A percentile compares a stretch with the other conserved stretches of the same genome.
Evolutionary conservation across 139 green algal species (phyloP).

Genomic region (Mesostigma viride): DNA sequence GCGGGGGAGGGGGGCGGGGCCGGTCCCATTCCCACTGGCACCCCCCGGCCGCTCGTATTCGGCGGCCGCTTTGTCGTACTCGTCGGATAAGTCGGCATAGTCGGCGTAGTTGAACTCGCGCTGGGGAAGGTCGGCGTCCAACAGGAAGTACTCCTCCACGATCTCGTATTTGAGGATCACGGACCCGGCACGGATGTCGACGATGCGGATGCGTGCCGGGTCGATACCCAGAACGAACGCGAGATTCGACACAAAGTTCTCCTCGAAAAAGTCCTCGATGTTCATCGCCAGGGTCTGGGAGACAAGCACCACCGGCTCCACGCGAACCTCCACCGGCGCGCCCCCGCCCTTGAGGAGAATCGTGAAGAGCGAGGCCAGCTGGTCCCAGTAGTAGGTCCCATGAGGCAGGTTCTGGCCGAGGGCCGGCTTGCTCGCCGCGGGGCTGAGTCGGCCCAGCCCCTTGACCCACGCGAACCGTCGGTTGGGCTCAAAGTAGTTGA

Average conservation of each 20-base stretch:
- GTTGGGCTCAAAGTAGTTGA: constrained; percentile 21
- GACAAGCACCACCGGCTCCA: neutral
- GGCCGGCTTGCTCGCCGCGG: neutral
- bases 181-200: neutral
- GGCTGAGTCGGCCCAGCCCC: neutral
- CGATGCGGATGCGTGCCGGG: constrained; percentile 8
- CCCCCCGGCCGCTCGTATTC: too few relatives aligned
- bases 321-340: neutral
- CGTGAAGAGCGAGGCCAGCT: neutral
- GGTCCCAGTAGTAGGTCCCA: constrained; percentile 20
- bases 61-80: neutral
- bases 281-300: neutral
- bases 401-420: constrained; percentile 4
- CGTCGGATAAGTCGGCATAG: neutral
- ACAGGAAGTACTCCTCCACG: too few relatives aligned
- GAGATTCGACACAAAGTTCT: constrained; percentile 14
- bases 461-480: constrained; percentile 11
- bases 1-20: too few relatives aligned
- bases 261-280: constrained; percentile 17
- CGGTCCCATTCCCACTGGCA: too few relatives aligned
- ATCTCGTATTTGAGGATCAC: neutral
- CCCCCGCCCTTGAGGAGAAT: constrained; percentile 6
- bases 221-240: constrained; percentile 17
- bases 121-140: too few relatives aligned
- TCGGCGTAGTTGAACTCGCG: too few relatives aligned